Percentiles rank a stretch among this genome's conserved stretches.
These are phyloP conservation scores for Bisporella sp. DNA, from an alignment of 2,329 filamentous ascomycete species.

Conservation along the genomic window DNA sequence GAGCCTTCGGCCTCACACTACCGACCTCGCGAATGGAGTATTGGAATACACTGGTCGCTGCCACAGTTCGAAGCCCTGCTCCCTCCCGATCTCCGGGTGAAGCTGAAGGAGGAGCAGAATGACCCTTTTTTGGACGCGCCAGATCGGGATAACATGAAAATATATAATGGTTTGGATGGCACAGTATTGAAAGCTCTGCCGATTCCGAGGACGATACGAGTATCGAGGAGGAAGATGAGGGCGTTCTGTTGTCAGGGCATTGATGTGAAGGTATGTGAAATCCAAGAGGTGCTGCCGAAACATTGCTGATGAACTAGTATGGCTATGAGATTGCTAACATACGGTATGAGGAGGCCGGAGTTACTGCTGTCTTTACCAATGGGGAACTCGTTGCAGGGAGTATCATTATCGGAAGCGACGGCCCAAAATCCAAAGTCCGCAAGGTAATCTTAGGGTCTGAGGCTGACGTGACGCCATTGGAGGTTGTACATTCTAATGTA, in stretches of 20 bases:
- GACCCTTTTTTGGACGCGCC: slow-evolving; percentile 7
- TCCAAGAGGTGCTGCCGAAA: background rate
- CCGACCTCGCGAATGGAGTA: slow-evolving; percentile 13
- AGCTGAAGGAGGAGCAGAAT: slow-evolving; percentile 8
- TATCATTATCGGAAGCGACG: slow-evolving; percentile 8
- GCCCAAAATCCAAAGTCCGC: slow-evolving; percentile 9
- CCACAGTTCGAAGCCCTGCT: slow-evolving; percentile 9
- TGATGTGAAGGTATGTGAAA: slow-evolving; percentile 9
- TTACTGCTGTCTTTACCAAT: slow-evolving; percentile 8
- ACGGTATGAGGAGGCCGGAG: slow-evolving; percentile 5
- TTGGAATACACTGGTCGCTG: slow-evolving; percentile 14
- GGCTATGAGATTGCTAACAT: slow-evolving; percentile 9
- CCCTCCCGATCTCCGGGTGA: slow-evolving; percentile 5
- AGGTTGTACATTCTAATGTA: slow-evolving; percentile 8
- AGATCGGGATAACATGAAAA: slow-evolving; percentile 4
- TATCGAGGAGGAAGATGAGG: slow-evolving; percentile 13
- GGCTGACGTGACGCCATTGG: slow-evolving; percentile 6
- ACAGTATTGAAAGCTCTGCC: slow-evolving; percentile 9
- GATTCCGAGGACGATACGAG: slow-evolving; percentile 6
- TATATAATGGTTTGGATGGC: slow-evolving; percentile 12
- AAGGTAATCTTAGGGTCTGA: slow-evolving; percentile 3
- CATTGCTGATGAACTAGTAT: slow-evolving; percentile 11
- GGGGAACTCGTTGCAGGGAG: background rate
- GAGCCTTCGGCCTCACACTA: slow-evolving; percentile 8
- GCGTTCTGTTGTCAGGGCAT: slow-evolving; percentile 9